A percentile compares a stretch with the other conserved stretches of the same genome.
Evolutionary conservation across 306 rosid species (phyloP).

Genomic region (Carpinus fangiana): DNA sequence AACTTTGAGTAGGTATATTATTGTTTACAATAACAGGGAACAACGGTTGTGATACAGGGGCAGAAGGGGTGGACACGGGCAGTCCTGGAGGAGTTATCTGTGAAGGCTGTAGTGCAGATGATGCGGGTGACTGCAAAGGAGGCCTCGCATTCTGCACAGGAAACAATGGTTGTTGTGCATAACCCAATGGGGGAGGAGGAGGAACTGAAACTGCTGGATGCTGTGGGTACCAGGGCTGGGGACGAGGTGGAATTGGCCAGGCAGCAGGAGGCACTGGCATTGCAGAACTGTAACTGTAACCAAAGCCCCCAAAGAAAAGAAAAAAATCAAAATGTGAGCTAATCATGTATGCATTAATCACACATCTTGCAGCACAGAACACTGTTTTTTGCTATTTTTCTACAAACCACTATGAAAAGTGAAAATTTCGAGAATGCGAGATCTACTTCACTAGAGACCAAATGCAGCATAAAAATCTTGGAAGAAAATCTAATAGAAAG

Average conservation of each 20-base stretch:
- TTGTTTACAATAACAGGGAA: constrained; percentile 89
- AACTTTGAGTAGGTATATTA: constrained; percentile 54
- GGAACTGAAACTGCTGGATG: constrained; percentile 73
- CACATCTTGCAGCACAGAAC: background rate
- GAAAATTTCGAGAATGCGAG: constrained; percentile 2
- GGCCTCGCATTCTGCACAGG: constrained; percentile 89
- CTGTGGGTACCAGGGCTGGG: constrained; percentile 86
- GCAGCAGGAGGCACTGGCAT: constrained; percentile 57
- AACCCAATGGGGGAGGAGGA: constrained; percentile 63
- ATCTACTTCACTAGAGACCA: constrained; percentile 4
- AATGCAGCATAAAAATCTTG: constrained; percentile 10
- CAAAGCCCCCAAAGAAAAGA: background rate
- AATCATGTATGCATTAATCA: background rate
- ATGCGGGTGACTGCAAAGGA: constrained; percentile 54
- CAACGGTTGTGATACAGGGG: constrained; percentile 89
- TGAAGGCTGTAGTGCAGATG: constrained; percentile 54
- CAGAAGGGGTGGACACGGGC: constrained; percentile 54
- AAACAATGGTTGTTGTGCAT: constrained; percentile 87
- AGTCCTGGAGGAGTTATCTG: constrained; percentile 83
- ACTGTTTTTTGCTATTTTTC: background rate
- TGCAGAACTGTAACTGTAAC: constrained; percentile 66
- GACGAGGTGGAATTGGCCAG: constrained; percentile 83
- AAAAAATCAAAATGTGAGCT: background rate
- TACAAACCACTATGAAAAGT: background rate
- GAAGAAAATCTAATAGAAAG: constrained; percentile 15